Base-by-base conservation (phyloP, 2,329 filamentous ascomycete genomes). In the Myriosclerotinia scirpicola region DNA sequence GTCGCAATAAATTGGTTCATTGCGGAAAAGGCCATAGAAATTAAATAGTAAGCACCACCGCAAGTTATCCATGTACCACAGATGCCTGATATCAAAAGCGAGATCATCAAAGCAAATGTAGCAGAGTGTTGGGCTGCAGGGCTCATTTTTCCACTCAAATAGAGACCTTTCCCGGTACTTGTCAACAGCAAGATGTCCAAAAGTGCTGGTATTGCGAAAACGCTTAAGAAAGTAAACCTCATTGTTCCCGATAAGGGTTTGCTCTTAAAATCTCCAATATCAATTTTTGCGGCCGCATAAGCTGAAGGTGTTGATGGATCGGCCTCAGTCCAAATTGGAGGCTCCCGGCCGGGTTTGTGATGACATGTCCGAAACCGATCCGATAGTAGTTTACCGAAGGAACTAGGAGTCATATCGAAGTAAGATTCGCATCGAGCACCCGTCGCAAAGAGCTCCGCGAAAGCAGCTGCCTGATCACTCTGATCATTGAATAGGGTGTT, bases 51-150 rank as follows among this genome's bases (percentile, higher is more conserved):
- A 55, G 84, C 84, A 2, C 86, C 86, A n/a, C 84, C 84, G 63
- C 83, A 85, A 12, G 84, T 84, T 44, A 88, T 86, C 85, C 85
- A 88, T 11, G 85, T 85, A 22, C 85, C 85, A 56, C 87, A 82
- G 4, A 82, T 85, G 54, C 85, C 85, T 9, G 83, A 85, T 46
- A 88, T 77, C 12, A 88, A 75, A 9, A 88, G 78, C 1, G 85
- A 83, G 20, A 85, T 82, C 79, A 88, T 82, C 36, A 88, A 76
- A 2, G 84, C 85, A 65, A 82, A 79, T 22, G 75, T 77, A 0
- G 85, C 86, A 3, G 84, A 85, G 69, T 80, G 82, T 44, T 82
- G 78, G 66, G 83, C 79, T 46, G 83, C 78, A 0, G 77, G 74
- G 6, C 77, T 72, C 85, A 88, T 87, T 67, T 79, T 82, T 1